Percentiles rank a stretch among this genome's conserved stretches.
These are phyloP conservation scores for Fusarium austroafricanum DNA, from an alignment of 2,329 filamentous ascomycete genomes.

Conservation along the genomic window DNA sequence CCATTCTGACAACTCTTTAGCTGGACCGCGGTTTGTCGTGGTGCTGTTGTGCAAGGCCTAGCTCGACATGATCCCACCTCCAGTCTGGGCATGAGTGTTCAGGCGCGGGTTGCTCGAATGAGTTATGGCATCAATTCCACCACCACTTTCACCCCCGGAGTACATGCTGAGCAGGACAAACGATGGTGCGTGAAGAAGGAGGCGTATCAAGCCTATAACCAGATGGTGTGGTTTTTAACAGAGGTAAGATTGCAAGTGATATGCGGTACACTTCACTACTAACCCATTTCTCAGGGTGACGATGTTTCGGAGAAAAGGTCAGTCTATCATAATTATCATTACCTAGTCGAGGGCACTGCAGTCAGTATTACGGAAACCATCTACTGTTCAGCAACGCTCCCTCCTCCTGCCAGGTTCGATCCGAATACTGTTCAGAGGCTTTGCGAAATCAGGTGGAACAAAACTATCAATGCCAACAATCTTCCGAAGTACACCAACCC, in stretches of 20 bases:
- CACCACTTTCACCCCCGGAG: fast-evolving
- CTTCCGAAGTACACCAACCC: constrained; percentile 32
- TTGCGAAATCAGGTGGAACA: constrained; percentile 38
- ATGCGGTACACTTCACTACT: not conserved
- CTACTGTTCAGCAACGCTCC: not conserved
- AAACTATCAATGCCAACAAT: fast-evolving
- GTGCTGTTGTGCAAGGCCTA: constrained; percentile 48
- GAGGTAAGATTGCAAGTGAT: constrained; percentile 9
- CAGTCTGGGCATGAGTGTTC: constrained; percentile 16
- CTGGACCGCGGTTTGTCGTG: constrained; percentile 52
- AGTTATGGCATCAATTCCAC: constrained; percentile 41
- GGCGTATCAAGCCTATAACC: not conserved
- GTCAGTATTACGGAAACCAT: fast-evolving
- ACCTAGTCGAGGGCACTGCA: not conserved
- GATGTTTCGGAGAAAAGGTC: constrained; percentile 6
- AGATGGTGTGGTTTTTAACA: constrained; percentile 48
- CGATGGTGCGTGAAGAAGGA: not conserved
- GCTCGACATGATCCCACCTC: not conserved
- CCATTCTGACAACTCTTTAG: constrained; percentile 28
- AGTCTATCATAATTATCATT: not conserved
- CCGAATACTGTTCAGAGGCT: constrained; percentile 1
- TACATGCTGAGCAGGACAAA: constrained; percentile 31
- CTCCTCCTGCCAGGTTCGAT: not conserved
- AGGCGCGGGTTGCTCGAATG: constrained; percentile 44
- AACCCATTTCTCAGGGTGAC: constrained; percentile 11